phyloP scores from a whole-genome alignment of 768 basidiomycete species.

The Hydnomerulius pinastri region DNA sequence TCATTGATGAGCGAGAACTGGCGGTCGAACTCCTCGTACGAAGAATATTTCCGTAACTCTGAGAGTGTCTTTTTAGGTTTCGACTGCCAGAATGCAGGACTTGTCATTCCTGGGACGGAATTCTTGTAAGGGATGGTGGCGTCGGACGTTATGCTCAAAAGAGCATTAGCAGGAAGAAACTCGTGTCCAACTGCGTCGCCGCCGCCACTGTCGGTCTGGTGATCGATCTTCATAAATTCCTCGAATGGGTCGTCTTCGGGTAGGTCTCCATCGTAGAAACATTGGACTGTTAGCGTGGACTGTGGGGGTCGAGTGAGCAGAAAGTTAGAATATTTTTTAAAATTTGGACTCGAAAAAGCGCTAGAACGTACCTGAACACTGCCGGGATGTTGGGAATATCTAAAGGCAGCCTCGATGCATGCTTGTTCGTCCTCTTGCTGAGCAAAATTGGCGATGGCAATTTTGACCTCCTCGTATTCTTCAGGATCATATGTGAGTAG shows the following conservation, averaged over 20 bases:
- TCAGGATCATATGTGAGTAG: background rate
- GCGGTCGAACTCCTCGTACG: too few relatives aligned
- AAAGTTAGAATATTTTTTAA: background rate
- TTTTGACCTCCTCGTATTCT: conserved; percentile 7
- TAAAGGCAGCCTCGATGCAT: conserved; percentile 9
- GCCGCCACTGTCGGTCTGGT: background rate
- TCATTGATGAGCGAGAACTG: too few relatives aligned
- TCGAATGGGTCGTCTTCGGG: conserved; percentile 1
- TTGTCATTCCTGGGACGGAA: too few relatives aligned
- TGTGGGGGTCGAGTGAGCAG: background rate
- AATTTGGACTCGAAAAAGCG: background rate
- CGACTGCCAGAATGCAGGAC: too few relatives aligned
- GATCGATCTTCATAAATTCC: background rate
- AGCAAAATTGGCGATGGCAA: background rate
- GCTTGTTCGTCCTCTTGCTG: conserved; percentile 3
- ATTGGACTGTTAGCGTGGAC: conserved; percentile 1
- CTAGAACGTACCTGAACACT: background rate
- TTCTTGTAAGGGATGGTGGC: too few relatives aligned
- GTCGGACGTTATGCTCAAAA: too few relatives aligned
- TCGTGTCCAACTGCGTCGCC: background rate
- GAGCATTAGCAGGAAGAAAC: background rate
- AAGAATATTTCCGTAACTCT: too few relatives aligned
- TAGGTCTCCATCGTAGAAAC: conserved; percentile 1
- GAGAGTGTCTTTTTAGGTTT: too few relatives aligned
- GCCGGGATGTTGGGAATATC: background rate